phyloP scores from a whole-genome alignment of 2,329 filamentous ascomycete genomes.

The Fusarium camptoceras region DNA sequence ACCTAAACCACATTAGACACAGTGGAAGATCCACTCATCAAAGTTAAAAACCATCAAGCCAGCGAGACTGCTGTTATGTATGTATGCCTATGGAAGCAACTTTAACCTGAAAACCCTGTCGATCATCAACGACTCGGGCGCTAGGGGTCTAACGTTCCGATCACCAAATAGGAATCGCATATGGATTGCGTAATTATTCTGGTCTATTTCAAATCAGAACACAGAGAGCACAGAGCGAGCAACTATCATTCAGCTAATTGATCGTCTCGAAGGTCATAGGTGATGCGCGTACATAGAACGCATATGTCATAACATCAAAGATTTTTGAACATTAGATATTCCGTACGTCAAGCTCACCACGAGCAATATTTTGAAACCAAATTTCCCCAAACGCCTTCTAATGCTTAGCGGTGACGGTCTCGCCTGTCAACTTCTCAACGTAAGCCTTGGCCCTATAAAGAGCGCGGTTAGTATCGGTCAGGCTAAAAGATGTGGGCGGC shows the following conservation, averaged over 20 bases:
- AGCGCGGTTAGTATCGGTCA: slow-evolving; percentile 34
- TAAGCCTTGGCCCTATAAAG: slow-evolving; percentile 71
- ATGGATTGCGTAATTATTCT: slow-evolving; percentile 20
- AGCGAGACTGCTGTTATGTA: no score
- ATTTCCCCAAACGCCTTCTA: slow-evolving; percentile 58
- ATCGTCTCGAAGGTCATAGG: slow-evolving; percentile 21
- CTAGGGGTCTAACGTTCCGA: background rate
- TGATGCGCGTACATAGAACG: background rate
- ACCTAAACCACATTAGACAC: background rate
- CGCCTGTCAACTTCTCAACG: slow-evolving; percentile 74
- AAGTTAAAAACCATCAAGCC: background rate
- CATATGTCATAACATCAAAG: slow-evolving; percentile 24
- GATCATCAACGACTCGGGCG: background rate
- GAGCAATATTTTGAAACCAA: slow-evolving; percentile 34
- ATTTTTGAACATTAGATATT: slow-evolving; percentile 37
- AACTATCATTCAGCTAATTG: slow-evolving; percentile 26
- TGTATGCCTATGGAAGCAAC: background rate
- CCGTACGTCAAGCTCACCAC: slow-evolving; percentile 31
- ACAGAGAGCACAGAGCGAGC: slow-evolving; percentile 18
- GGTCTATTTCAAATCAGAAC: slow-evolving; percentile 36
- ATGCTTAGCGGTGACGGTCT: slow-evolving; percentile 74
- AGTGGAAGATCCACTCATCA: background rate
- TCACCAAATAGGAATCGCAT: background rate
- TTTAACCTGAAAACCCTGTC: background rate
- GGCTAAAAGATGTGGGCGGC: slow-evolving; percentile 2